Conservation (phyloP, 2,329 filamentous ascomycete genomes). For the Beauveria asiatica region DNA sequence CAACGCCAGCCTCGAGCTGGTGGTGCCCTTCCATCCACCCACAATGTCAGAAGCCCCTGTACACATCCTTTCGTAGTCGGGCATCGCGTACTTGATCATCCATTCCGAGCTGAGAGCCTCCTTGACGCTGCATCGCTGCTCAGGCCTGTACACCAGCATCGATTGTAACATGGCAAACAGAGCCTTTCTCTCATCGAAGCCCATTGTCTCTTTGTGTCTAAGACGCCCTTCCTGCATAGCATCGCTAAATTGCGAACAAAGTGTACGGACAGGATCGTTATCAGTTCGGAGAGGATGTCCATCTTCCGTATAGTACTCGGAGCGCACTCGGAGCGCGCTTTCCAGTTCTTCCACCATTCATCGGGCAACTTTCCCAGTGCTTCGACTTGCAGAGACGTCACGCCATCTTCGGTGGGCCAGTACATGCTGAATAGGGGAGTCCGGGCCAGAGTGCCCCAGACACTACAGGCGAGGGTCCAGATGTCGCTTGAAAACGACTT, state of each 20-base stretch:
- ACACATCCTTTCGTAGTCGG: slow-evolving; percentile 10
- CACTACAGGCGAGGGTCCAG: slow-evolving; percentile 15
- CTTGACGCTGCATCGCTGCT: slow-evolving; percentile 20
- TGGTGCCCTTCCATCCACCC: no score
- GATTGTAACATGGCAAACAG: slow-evolving; percentile 22
- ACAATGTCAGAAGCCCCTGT: background rate
- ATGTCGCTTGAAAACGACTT: slow-evolving; percentile 14
- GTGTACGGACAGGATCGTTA: background rate
- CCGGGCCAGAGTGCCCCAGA: slow-evolving; percentile 18
- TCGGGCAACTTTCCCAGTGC: slow-evolving; percentile 14
- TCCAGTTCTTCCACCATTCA: slow-evolving; percentile 12
- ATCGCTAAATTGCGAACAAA: slow-evolving; percentile 20
- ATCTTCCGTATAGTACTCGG: background rate
- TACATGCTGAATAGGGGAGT: slow-evolving; percentile 17
- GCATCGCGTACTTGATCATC: slow-evolving; percentile 24
- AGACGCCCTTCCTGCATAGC: slow-evolving; percentile 17
- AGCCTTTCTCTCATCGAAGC: slow-evolving; percentile 13
- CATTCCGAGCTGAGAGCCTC: slow-evolving; percentile 24
- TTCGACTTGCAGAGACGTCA: slow-evolving; percentile 16
- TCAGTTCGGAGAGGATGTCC: background rate
- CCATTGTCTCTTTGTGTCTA: slow-evolving; percentile 13
- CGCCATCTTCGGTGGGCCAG: slow-evolving; percentile 13
- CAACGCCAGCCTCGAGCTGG: no score
- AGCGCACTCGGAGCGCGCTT: background rate
- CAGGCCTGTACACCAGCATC: slow-evolving; percentile 22